These are phyloP conservation scores for Athelia psychrophila DNA, from an alignment of 1,284 basidiomycete genomes.

Conservation along the genomic window DNA sequence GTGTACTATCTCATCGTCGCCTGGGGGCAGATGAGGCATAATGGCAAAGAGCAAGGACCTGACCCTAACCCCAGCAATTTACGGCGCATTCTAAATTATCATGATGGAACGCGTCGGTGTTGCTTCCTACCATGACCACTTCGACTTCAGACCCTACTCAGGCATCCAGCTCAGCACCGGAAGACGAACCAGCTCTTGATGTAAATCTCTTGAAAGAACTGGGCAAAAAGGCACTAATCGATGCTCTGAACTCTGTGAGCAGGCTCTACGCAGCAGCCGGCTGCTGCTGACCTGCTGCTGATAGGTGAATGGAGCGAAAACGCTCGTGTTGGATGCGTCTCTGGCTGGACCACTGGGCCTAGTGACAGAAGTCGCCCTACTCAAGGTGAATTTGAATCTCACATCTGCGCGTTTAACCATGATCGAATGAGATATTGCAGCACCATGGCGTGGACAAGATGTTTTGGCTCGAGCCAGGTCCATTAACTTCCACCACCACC, in stretches of 20 bases:
- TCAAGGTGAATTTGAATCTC: constrained; percentile 64
- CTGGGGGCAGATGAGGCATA: no score
- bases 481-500: constrained; percentile 78
- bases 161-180: constrained; percentile 13
- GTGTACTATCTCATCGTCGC: no score
- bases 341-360: constrained; percentile 92
- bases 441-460: constrained; percentile 99
- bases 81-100: no score
- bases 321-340: constrained; percentile 86
- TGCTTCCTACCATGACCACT: background rate
- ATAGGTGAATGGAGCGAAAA: constrained; percentile 94
- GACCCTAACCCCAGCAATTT: no score
- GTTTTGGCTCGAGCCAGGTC: constrained; percentile 96
- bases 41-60: no score
- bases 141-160: background rate
- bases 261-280: background rate
- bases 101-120: no score
- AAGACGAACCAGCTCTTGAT: constrained; percentile 52
- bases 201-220: constrained; percentile 72
- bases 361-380: constrained; percentile 86
- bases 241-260: constrained; percentile 79
- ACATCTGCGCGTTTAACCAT: background rate
- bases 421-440: constrained; percentile 35
- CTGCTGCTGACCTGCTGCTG: constrained; percentile 1
- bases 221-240: constrained; percentile 73